A percentile compares a stretch with the other conserved stretches of the same genome.
Evolutionary conservation across 2,329 filamentous ascomycete genomes (phyloP).

Genomic region (Coniosporium tulheliwenetii): DNA sequence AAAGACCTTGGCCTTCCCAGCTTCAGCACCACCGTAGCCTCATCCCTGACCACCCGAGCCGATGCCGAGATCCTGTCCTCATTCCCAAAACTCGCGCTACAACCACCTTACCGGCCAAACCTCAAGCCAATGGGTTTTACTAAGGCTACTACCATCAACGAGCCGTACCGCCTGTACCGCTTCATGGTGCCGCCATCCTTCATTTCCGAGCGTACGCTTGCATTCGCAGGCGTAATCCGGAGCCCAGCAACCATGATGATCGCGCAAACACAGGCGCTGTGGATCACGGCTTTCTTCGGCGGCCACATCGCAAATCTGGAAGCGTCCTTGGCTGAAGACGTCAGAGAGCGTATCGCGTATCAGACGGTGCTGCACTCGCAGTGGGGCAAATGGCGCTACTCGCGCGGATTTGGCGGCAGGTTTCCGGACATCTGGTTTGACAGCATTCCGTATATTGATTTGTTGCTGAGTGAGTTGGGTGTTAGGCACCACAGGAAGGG

Average conservation of each 20-base stretch:
- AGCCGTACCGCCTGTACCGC: conserved; percentile 22
- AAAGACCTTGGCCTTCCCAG: conserved; percentile 1
- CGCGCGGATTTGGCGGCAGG: conserved; percentile 45
- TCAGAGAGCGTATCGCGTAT: conserved; percentile 6
- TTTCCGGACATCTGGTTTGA: conserved; percentile 64
- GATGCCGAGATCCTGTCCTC: conserved; percentile 35
- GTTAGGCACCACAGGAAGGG: conserved; percentile 40
- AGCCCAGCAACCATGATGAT: conserved; percentile 19
- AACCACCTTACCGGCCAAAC: conserved; percentile 32
- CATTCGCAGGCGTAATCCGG: conserved; percentile 23
- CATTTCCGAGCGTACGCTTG: conserved; percentile 14
- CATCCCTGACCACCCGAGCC: conserved; percentile 21
- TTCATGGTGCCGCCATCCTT: conserved; percentile 24
- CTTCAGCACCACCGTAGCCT: conserved; percentile 10
- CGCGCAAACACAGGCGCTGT: conserved; percentile 24
- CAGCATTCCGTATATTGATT: conserved; percentile 55
- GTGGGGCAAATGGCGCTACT: conserved; percentile 56
- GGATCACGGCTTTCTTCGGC: conserved; percentile 47
- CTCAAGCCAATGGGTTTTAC: conserved; percentile 17
- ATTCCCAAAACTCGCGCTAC: conserved; percentile 38
- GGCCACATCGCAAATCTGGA: conserved; percentile 26
- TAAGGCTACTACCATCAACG: neutral
- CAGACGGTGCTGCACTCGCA: conserved; percentile 45
- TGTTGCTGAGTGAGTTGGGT: conserved; percentile 50
- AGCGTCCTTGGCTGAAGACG: conserved; percentile 16